Conservation (phyloP, 2,329 filamentous ascomycete species). For the Aureobasidium namibiae region DNA sequence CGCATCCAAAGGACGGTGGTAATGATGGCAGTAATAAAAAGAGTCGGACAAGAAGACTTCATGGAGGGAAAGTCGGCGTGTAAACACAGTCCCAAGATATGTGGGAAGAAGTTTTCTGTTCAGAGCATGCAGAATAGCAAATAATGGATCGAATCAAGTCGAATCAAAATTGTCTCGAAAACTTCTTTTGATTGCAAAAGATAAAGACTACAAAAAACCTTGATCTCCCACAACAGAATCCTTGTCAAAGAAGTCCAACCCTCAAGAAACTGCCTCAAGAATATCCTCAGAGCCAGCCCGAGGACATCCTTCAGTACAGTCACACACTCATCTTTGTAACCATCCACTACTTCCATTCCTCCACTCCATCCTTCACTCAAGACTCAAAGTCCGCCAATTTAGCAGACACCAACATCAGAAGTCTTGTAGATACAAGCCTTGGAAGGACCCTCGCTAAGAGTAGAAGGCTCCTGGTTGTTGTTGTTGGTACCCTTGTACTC, state of each 20-base stretch:
- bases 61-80: neutral
- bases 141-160: no score
- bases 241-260: neutral
- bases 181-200: neutral
- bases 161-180: neutral
- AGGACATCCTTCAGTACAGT: no score
- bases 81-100: no score
- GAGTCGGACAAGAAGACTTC: no score
- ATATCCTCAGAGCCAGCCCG: neutral
- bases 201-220: neutral
- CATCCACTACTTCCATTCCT: neutral
- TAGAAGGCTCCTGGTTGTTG: constrained; percentile 26
- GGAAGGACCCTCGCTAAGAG: constrained; percentile 25
- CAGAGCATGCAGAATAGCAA: no score
- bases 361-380: no score
- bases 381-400: neutral
- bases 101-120: neutral
- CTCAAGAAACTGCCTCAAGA: neutral
- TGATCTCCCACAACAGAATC: neutral
- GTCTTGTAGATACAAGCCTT: constrained; percentile 26
- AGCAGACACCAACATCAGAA: constrained; percentile 19
- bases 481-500: constrained; percentile 29
- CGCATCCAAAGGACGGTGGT: no score
- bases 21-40: no score
- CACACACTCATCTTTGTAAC: neutral